Base-by-base conservation (phyloP, 345 rosid species). In the Eucalyptus curtisii region DNA sequence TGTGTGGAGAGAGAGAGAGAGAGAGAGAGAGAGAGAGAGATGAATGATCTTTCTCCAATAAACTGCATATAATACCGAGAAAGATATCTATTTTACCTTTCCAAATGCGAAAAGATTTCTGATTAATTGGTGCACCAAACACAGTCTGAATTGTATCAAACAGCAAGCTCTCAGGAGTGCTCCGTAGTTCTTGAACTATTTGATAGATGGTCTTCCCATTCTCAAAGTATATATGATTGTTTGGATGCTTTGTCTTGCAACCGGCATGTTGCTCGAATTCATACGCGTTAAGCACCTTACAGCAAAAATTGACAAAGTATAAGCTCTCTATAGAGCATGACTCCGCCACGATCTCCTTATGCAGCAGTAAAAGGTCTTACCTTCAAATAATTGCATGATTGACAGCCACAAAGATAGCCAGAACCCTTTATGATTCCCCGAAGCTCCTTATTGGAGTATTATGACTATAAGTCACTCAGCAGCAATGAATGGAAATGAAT, bases 191-290 rank as follows among this genome's bases (percentile, higher is more conserved):
- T 88, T 96, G 99, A 86, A 97, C 99, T 90, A 97, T 95, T 92
- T 96, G 98, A 94, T 96, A 96, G 42, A 97, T 96, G 4, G 99
- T 96, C 95, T 96, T 97, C 88, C 99, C 99, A 89, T 96, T 97
- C 86, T 97, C 99, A 85, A 96, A 97, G 94, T 92, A 96, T 37
- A 97, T 96, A 91, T 95, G 99, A 92, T 95, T 97, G 93, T 97
- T 97, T 2, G 99, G 99, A 93, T 97, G 99, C 90, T 97, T 96
- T 76, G 99, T 95, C 90, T 97, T 97, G 93, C 95, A 95, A 86
- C 95, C 94, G n/a, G 99, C 98, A 85, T 97, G 99, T 55, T 94
- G 95, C 94, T 96, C 99, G 86, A 97, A 96, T 89, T 95, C 99
- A 87, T 94, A 97, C 2, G 99, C 99, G 90, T 96, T 97, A 24